Evolutionary conservation across 2,329 filamentous ascomycete genomes (phyloP).

Genomic region (Aureobasidium namibiae): DNA sequence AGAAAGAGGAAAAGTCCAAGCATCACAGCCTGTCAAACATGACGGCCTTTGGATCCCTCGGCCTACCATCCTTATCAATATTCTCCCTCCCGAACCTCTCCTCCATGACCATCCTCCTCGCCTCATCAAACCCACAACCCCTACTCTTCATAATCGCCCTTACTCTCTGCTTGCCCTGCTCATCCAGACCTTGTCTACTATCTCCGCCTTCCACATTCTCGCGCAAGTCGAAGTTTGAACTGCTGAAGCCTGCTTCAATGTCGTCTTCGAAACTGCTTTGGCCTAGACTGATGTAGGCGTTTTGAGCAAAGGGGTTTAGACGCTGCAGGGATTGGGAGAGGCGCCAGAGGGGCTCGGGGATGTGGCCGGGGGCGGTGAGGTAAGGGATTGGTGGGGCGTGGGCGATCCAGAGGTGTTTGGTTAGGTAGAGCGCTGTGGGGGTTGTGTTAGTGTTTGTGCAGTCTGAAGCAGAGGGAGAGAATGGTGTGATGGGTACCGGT

Average conservation of each 20-base stretch:
- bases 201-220: conserved; percentile 76
- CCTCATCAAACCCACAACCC: conserved; percentile 81
- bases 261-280: conserved; percentile 66
- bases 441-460: conserved; percentile 6
- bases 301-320: conserved; percentile 40
- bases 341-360: conserved; percentile 48
- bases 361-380: conserved; percentile 36
- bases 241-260: conserved; percentile 73
- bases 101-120: conserved; percentile 77
- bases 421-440: conserved; percentile 62
- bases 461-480: conserved; percentile 5
- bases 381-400: conserved; percentile 53
- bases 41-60: conserved; percentile 89
- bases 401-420: conserved; percentile 68
- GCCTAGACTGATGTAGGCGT: conserved; percentile 70
- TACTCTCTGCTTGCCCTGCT: conserved; percentile 70
- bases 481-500: conserved; percentile 47
- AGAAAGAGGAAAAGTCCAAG: background rate
- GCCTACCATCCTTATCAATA: conserved; percentile 79
- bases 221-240: conserved; percentile 71
- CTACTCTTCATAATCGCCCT: conserved; percentile 83
- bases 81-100: conserved; percentile 77
- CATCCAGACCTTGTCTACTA: conserved; percentile 70
- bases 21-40: conserved; percentile 52
- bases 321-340: conserved; percentile 30